Percentiles rank a stretch among this genome's conserved stretches.
phyloP scores from a whole-genome alignment of 352 stramenopile genomes.

The Phytophthora nicotianae region DNA sequence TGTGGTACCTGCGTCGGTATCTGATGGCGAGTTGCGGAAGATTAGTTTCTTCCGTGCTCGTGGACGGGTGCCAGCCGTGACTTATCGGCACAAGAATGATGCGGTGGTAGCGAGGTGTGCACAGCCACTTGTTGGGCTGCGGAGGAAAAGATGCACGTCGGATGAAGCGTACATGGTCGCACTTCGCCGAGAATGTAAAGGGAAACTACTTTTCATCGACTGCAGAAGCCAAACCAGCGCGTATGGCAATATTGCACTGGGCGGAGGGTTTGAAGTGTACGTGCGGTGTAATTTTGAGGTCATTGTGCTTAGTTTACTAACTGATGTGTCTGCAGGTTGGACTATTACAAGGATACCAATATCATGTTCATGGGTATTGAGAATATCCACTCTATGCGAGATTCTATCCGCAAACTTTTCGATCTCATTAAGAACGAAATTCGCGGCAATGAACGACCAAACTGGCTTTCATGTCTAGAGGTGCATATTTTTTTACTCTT shows the following conservation, averaged over 20 bases:
- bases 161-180: slow-evolving; percentile 90
- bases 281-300: slow-evolving; percentile 11
- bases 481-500: slow-evolving; percentile 29
- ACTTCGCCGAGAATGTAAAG: slow-evolving; percentile 58
- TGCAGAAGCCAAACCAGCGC: slow-evolving; percentile 87
- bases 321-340: slow-evolving; percentile 37
- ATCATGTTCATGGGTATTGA: slow-evolving; percentile 91
- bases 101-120: slow-evolving; percentile 93
- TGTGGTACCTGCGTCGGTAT: slow-evolving; percentile 90
- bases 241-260: slow-evolving; percentile 82
- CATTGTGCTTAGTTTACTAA: background rate
- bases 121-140: slow-evolving; percentile 95
- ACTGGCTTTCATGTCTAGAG: slow-evolving; percentile 84
- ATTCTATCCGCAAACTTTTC: slow-evolving; percentile 83
- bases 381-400: slow-evolving; percentile 93
- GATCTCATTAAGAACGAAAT: slow-evolving; percentile 89
- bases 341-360: slow-evolving; percentile 83
- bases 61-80: slow-evolving; percentile 92
- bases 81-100: slow-evolving; percentile 91
- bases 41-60: slow-evolving; percentile 92
- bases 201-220: slow-evolving; percentile 79
- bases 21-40: slow-evolving; percentile 90
- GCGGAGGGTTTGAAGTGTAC: slow-evolving; percentile 87
- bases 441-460: slow-evolving; percentile 73
- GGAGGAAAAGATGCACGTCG: slow-evolving; percentile 89